These are phyloP conservation scores for Posidonia oceanica DNA, from an alignment of 116 monocot species.

Conservation along the genomic window DNA sequence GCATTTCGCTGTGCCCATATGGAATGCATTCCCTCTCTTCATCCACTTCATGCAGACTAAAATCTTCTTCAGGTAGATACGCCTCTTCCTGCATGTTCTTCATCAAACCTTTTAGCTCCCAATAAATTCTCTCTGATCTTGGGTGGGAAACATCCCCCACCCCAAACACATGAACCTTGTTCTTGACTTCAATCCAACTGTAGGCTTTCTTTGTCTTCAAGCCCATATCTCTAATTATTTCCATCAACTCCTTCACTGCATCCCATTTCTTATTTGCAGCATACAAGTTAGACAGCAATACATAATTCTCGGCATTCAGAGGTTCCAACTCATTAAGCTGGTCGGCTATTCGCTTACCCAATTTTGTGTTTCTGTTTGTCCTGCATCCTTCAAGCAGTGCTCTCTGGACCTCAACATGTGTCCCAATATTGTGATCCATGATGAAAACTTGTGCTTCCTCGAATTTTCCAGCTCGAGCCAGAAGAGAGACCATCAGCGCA, in stretches of 20 bases:
- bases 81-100: slow-evolving; percentile 16
- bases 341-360: slow-evolving; percentile 35
- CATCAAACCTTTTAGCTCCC: slow-evolving; percentile 30
- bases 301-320: slow-evolving; percentile 46
- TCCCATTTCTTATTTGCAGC: slow-evolving; percentile 26
- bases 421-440: slow-evolving; percentile 7
- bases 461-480: slow-evolving; percentile 26
- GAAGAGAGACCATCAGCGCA: slow-evolving; percentile 27
- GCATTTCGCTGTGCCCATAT: slow-evolving; percentile 44
- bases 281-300: slow-evolving; percentile 31
- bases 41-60: slow-evolving; percentile 50
- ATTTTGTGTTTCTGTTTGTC: slow-evolving; percentile 23
- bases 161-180: slow-evolving; percentile 49
- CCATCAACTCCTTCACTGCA: slow-evolving; percentile 17
- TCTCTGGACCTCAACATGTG: slow-evolving; percentile 8
- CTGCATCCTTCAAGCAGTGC: slow-evolving; percentile 51
- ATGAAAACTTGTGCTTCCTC: slow-evolving; percentile 26
- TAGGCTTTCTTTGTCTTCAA: slow-evolving; percentile 32
- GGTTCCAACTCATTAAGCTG: slow-evolving; percentile 41
- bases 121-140: slow-evolving; percentile 38
- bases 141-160: slow-evolving; percentile 51
- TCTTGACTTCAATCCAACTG: slow-evolving; percentile 48
- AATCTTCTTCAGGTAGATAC: slow-evolving; percentile 17
- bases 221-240: slow-evolving; percentile 46
- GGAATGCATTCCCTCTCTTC: slow-evolving; percentile 47